Base-by-base conservation (phyloP, 805 yeast genomes). In the Blastobotrys americana region DNA sequence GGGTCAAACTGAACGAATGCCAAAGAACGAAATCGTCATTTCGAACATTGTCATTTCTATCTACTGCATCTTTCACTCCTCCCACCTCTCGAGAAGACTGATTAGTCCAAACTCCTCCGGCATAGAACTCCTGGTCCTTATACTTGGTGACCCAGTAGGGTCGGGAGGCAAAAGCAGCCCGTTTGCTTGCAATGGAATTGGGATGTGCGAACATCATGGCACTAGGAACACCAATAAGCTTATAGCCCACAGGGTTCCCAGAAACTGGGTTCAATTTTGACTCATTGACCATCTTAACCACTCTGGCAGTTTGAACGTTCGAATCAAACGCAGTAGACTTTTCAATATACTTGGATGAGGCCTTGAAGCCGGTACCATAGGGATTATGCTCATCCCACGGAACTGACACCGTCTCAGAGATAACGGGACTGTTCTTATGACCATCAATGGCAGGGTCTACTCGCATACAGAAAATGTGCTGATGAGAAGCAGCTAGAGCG, bases 61-160 rank as follows among this genome's bases (percentile, higher is more conserved):
- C 82, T 57, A 80, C 72, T 33, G 84, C 84, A 82, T 88, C 84
- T 36, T 63, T 70, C 31, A 78, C 80, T 43, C 84, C 60, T 60
- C 93, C 94, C 20, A 83, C 75, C 62, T 83, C 93, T 3, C 38
- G 57, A 46, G 73, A 73, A 13, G 89, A 82, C 67, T 84, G 94
- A 65, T 84, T 84, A 50, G 94, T 84, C 71, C 84, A 83, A 61
- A 82, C 89, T 63, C 94, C 94, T 47, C 88, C 89, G 41, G 89
- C 87, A 53, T 71, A 84, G 55, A 82, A 64, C 65, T 82, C 77
- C 59, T 80, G 73, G 60, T 84, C 93, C 50, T 69, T 68, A 67
- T 82, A 80, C 63, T 82, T 83, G 53, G 90, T 81, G 53, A 82
- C 88, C 89, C 90, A 84, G 52, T 84, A 64, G 61, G 82, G 90